Evolutionary conservation across 306 rosid genomes (phyloP), one percentile per base, ranked within the genome.

Genomic region (Parietaria judaica): DNA sequence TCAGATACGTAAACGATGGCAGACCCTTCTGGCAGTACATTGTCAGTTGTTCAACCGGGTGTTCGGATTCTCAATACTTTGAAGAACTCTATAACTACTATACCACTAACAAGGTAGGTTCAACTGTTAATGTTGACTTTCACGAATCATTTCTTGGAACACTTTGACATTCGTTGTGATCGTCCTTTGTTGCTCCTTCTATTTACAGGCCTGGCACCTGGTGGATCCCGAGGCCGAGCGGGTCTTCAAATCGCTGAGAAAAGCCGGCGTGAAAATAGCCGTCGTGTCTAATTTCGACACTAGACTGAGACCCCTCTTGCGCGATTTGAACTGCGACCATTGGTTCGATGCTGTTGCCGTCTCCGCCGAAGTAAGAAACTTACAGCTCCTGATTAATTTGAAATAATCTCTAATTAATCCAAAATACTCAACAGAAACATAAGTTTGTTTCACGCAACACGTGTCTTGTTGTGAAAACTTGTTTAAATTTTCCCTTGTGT

Each of bases 261-360:
- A 86, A 70, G 78, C 85, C 31, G 96, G 95, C 70, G 98, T 92
- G 51, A 88, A 83, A 75, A 64, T 88, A 66, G 98, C 90, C 6
- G 58, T 88, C 55, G 95, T 92, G 60, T 92, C 98, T 44, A 92
- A 92, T 67, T 92, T 92, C 58, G 98, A 92, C 71, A 92, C 96
- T 61, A 81, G 98, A 50, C 73, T 92, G 64, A 82, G 96, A 72
- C 94, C 98, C 61, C 81, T 92, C 13, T 64, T 92, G 78, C 79
- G 73, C 57, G 88, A 85, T 63, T 68, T 92, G 68, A 79, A 84
- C 15, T 92, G 98, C 61, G 98, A 92, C 51, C 69, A 73, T 57
- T 92, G 98, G 98, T 92, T 92, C 66, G 98, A 92, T 76, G 98
- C 96, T 4, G 85, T 92, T 44, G 98, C 98, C 47, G 96, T 92